Evolutionary conservation across 345 rosid species (phyloP).

Genomic region (Passiflora organensis): DNA sequence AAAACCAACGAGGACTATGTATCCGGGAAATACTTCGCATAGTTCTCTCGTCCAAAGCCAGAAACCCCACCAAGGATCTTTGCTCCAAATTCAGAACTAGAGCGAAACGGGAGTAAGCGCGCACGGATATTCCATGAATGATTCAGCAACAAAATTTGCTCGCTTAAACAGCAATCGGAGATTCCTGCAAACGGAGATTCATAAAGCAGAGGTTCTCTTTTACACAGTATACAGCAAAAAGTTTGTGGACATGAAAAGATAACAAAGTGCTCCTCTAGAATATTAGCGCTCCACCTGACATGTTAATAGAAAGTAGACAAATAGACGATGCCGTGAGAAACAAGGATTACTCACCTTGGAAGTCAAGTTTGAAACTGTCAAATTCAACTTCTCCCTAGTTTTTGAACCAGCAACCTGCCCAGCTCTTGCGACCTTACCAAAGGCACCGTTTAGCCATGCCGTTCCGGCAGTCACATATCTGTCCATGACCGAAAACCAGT

Average conservation of each 20-base stretch:
- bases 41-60: conserved; percentile 1
- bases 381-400: conserved; percentile 76
- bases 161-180: conserved; percentile 61
- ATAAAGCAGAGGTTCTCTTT: too few relatives aligned
- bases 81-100: conserved; percentile 7
- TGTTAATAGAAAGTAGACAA: neutral
- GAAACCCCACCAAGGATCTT: conserved; percentile 13
- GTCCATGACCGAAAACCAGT: conserved; percentile 11
- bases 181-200: too few relatives aligned
- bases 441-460: conserved; percentile 91
- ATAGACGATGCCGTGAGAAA: too few relatives aligned
- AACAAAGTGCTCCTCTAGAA: too few relatives aligned
- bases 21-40: conserved; percentile 13
- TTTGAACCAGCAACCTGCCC: conserved; percentile 84
- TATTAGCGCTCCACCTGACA: too few relatives aligned
- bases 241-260: too few relatives aligned
- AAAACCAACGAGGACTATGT: conserved; percentile 21
- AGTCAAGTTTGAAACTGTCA: conserved; percentile 76
- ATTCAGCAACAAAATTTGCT: too few relatives aligned
- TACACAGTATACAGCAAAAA: too few relatives aligned
- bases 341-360: conserved; percentile 52
- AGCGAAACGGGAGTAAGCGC: conserved; percentile 13
- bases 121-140: too few relatives aligned
- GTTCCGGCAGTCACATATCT: conserved; percentile 82
- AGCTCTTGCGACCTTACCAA: conserved; percentile 79